Percentiles rank a stretch among this genome's conserved stretches.
Conservation (phyloP, 169 alveolate genomes). For the Cryptosporidium bovis region DNA sequence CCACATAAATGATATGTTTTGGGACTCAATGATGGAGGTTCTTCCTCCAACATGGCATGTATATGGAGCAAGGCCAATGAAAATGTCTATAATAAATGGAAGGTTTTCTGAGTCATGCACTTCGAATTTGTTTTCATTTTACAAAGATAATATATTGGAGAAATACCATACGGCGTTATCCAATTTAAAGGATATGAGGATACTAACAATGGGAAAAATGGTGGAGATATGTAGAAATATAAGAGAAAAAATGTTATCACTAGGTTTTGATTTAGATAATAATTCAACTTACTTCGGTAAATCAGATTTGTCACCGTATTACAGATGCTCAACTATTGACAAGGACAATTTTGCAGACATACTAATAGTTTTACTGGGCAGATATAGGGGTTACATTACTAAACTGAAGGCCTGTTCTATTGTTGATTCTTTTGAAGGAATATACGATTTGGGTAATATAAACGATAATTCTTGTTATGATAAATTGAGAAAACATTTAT, state of each 20-base stretch:
- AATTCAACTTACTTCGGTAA: background rate
- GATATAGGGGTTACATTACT: background rate
- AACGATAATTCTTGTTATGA: too few relatives aligned
- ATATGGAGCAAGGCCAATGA: conserved; percentile 54
- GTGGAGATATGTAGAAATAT: conserved; percentile 22
- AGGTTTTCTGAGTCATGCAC: conserved; percentile 66
- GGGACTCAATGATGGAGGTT: conserved; percentile 61
- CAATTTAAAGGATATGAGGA: conserved; percentile 25
- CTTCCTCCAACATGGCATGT: conserved; percentile 69
- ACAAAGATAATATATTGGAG: conserved; percentile 16
- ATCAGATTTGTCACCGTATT: conserved; percentile 6
- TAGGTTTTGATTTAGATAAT: conserved; percentile 7
- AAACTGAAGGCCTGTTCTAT: conserved; percentile 5
- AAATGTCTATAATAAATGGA: conserved; percentile 8
- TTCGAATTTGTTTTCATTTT: conserved; percentile 3
- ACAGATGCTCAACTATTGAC: conserved; percentile 13
- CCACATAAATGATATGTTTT: conserved; percentile 7
- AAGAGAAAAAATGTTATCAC: background rate
- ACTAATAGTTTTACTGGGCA: background rate
- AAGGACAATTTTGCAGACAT: conserved; percentile 44
- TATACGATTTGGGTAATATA: too few relatives aligned
- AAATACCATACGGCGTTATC: conserved; percentile 35
- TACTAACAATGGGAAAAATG: conserved; percentile 54
- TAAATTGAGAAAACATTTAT: too few relatives aligned
- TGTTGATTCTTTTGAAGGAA: background rate